A percentile compares a stretch with the other conserved stretches of the same genome.
These are phyloP conservation scores for Comarum palustre DNA, from an alignment of 306 rosid genomes.

Conservation along the genomic window DNA sequence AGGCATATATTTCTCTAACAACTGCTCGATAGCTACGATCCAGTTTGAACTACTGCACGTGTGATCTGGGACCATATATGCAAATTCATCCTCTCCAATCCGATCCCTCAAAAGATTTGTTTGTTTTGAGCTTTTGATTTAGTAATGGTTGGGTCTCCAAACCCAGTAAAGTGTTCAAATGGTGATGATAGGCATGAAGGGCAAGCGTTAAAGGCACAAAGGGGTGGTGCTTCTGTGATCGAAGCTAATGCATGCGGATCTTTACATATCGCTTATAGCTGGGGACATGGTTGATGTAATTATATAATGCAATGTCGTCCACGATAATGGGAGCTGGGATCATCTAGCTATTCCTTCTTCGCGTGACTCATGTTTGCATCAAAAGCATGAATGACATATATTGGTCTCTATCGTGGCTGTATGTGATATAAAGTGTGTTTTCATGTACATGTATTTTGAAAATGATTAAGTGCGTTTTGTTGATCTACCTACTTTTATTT, in stretches of 20 bases:
- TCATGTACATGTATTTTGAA: not conserved
- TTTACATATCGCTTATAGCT: not conserved
- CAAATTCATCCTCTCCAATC: too few relatives aligned
- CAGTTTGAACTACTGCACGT: not conserved
- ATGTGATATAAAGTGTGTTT: not conserved
- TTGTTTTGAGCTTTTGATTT: not conserved
- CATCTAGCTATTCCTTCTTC: not conserved
- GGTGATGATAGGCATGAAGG: constrained; percentile 1
- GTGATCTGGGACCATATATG: too few relatives aligned
- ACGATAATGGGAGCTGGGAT: constrained; percentile 4
- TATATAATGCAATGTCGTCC: not conserved
- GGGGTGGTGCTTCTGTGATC: not conserved
- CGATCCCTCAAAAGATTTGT: too few relatives aligned
- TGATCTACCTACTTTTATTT: not conserved
- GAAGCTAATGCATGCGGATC: constrained; percentile 2
- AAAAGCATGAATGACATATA: not conserved
- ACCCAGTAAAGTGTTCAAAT: not conserved
- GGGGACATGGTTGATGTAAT: constrained; percentile 7
- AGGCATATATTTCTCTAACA: not conserved
- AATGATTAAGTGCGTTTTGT: not conserved
- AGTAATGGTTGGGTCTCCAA: not conserved
- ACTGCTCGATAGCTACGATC: not conserved
- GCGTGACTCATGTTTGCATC: constrained; percentile 3
- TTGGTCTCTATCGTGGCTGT: not conserved
- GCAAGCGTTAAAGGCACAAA: constrained; percentile 2